phyloP scores from a whole-genome alignment of 306 rosid genomes.

The Medicago arabica region DNA sequence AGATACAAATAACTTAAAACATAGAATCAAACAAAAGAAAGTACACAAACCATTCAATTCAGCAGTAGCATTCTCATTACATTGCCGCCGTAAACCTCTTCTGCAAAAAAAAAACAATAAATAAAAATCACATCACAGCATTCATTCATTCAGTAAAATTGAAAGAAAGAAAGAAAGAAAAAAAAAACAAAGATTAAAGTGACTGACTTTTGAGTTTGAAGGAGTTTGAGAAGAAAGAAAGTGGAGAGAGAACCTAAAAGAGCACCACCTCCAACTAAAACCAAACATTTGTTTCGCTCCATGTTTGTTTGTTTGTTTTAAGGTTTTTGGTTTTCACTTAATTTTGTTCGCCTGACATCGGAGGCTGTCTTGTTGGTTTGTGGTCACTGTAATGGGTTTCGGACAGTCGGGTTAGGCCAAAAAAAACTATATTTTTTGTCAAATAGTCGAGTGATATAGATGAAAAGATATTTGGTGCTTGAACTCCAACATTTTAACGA shows the following conservation, averaged over 20 bases:
- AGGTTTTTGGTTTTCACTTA: slow-evolving; percentile 16
- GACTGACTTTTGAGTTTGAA: slow-evolving; percentile 65
- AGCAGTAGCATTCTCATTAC: slow-evolving; percentile 34
- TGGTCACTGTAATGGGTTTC: not conserved
- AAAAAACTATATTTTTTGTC: no score
- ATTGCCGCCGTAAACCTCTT: slow-evolving; percentile 39
- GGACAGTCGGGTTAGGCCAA: no score
- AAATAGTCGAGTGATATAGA: no score
- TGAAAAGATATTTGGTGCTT: no score
- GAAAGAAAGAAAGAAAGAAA: not conserved
- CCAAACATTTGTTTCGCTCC: slow-evolving; percentile 64
- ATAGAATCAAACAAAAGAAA: not conserved
- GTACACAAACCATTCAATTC: slow-evolving; percentile 45
- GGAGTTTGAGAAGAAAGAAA: slow-evolving; percentile 65
- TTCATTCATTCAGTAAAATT: not conserved
- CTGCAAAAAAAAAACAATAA: slow-evolving; percentile 53
- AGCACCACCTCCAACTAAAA: slow-evolving; percentile 74
- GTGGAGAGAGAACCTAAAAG: slow-evolving; percentile 83
- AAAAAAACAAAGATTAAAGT: not conserved
- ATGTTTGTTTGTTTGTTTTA: slow-evolving; percentile 30
- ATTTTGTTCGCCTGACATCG: not conserved
- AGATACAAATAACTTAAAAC: slow-evolving; percentile 2
- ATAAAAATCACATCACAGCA: not conserved
- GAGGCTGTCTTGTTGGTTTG: slow-evolving; percentile 13
- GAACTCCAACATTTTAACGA: no score